Evolutionary conservation across 2,329 filamentous ascomycete genomes (phyloP).

Genomic region (Cytospora schulzeri): DNA sequence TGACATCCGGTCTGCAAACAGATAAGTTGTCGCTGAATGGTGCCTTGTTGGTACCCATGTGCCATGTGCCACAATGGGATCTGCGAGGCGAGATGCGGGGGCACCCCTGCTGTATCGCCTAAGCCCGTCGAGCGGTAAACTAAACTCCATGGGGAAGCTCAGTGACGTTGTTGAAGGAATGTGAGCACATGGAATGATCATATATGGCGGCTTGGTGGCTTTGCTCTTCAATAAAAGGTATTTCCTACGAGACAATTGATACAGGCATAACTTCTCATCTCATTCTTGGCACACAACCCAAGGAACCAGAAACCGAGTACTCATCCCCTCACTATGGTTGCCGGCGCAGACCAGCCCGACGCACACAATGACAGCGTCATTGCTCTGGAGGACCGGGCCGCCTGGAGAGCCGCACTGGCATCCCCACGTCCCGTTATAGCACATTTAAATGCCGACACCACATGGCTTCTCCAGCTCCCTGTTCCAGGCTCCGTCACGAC

Average conservation of each 20-base stretch:
- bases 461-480: slow-evolving; percentile 67
- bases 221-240: background rate
- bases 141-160: background rate
- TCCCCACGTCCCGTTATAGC: slow-evolving; percentile 51
- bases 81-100: background rate
- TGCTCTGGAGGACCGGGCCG: slow-evolving; percentile 23
- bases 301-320: background rate
- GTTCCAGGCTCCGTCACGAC: slow-evolving; percentile 43
- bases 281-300: background rate
- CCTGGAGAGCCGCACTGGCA: slow-evolving; percentile 28
- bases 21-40: too few relatives aligned
- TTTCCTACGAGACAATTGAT: background rate
- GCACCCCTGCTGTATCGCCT: background rate
- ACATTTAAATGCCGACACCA: slow-evolving; percentile 68
- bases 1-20: too few relatives aligned
- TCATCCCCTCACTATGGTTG: slow-evolving; percentile 2
- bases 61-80: background rate
- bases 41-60: background rate
- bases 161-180: background rate
- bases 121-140: background rate
- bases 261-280: background rate
- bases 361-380: slow-evolving; percentile 1
- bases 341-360: background rate
- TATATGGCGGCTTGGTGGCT: background rate
- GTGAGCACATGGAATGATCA: background rate